Evolutionary conservation across 1,284 basidiomycete genomes (phyloP), one percentile per base, ranked within the genome.

Genomic region (Puccinia hordei): DNA sequence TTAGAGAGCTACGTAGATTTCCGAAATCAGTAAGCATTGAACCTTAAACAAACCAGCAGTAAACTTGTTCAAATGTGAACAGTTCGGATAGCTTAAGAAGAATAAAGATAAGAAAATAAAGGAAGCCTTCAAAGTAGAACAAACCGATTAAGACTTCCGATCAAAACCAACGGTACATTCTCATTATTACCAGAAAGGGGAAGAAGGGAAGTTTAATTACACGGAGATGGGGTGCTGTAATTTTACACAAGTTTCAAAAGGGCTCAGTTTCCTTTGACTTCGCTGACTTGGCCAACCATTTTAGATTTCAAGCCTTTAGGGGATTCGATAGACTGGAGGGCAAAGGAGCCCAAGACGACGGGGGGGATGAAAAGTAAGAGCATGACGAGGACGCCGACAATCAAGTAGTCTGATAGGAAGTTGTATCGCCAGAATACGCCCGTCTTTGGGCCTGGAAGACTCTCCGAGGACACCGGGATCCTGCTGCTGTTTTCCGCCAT

Each of bases 281-380:
- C 75, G 19, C 33, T 59, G 51, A 78, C 65, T 59, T 61, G 51
- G 15, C 75, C 75, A 33, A 78, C 65, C 75, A 78, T 78, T 38
- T 78, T 78, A 51, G 63, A 24, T 24, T 69, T 78, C 75, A 78
- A 78, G 35, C 75, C 75, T 59, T 65, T 78, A 46, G 75, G 75
- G 22, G 65, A 51, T 78, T 78, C 65, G 38, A 78, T 78, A 24
- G 63, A 69, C 59, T 46, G 30, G n/a, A 78, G 65, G 6, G 75
- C 75, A 46, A 65, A 69, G 13, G 63, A 69, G 46, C 75, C 75
- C 24, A 78, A 41, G 33, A 69, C 49, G 38, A 78, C 65, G 35
- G 75, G 75, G 8, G 75, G 75, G 27, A 78, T 68, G 46, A 78
- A 69, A n/a, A 78, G 55, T n/a, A 78, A 44, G 38, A 78, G 8